phyloP scores from a whole-genome alignment of 441 rosid genomes.

The Pelargonium australe region DNA sequence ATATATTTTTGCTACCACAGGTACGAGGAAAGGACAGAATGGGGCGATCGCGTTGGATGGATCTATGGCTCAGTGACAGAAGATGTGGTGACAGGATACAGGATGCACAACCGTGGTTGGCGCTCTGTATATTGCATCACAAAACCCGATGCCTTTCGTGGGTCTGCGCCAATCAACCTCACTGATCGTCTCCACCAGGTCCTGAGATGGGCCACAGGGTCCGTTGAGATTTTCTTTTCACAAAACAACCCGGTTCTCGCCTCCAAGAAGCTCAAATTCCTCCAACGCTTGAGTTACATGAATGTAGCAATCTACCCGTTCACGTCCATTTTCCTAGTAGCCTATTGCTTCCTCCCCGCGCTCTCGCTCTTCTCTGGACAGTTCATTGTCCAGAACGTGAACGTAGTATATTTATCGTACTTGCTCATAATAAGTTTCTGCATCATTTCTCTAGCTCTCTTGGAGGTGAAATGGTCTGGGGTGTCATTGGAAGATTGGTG shows the following conservation, averaged over 20 bases:
- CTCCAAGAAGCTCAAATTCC: conserved; percentile 47
- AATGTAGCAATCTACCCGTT: conserved; percentile 70
- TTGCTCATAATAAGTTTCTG: conserved; percentile 52
- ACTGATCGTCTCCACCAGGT: conserved; percentile 74
- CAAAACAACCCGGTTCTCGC: conserved; percentile 63
- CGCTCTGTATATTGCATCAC: conserved; percentile 61
- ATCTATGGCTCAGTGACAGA: conserved; percentile 53
- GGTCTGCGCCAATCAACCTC: conserved; percentile 64
- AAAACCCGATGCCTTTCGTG: conserved; percentile 60
- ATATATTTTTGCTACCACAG: conserved; percentile 1
- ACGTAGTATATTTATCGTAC: conserved; percentile 43
- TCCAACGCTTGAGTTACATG: conserved; percentile 61
- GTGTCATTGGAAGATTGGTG: conserved; percentile 70
- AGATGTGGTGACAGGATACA: conserved; percentile 68
- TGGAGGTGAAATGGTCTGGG: conserved; percentile 70
- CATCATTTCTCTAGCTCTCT: conserved; percentile 48
- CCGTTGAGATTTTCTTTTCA: conserved; percentile 72
- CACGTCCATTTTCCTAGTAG: conserved; percentile 61
- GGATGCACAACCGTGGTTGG: conserved; percentile 80
- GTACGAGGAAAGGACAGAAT: conserved; percentile 69
- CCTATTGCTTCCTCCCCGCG: conserved; percentile 63
- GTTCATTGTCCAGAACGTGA: conserved; percentile 57
- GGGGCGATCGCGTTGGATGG: conserved; percentile 75
- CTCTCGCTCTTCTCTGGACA: conserved; percentile 58
- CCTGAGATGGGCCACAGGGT: conserved; percentile 77